A percentile compares a stretch with the other conserved stretches of the same genome.
Evolutionary conservation across 495 filamentous ascomycete genomes (phyloP).

Genomic region (Xylaria intraflava): DNA sequence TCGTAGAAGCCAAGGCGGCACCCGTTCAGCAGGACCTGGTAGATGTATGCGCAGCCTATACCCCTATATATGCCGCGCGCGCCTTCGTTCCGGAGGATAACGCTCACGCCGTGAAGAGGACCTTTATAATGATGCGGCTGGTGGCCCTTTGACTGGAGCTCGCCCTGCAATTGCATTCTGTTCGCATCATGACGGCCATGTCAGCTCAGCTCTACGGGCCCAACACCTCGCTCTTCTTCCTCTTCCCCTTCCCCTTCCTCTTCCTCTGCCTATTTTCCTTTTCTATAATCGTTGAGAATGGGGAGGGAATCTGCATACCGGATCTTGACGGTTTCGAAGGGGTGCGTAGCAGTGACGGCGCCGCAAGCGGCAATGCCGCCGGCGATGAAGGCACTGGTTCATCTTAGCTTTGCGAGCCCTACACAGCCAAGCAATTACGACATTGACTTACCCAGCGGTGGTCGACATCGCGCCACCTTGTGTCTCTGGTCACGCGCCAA

Average conservation of each 20-base stretch:
- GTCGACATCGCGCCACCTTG: conserved; percentile 36
- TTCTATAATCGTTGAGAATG: neutral
- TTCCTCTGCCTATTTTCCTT: too few relatives aligned
- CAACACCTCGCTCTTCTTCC: neutral
- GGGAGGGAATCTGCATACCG: conserved; percentile 46
- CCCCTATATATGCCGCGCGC: conserved; percentile 79
- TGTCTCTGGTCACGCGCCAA: conserved; percentile 12
- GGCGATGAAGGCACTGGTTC: conserved; percentile 67
- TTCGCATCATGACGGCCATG: conserved; percentile 6
- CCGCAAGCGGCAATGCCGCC: conserved; percentile 95
- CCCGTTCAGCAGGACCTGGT: conserved; percentile 94
- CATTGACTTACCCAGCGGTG: conserved; percentile 36
- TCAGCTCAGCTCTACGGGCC: conserved; percentile 10
- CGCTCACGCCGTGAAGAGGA: conserved; percentile 84
- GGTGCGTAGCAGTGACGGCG: conserved; percentile 94
- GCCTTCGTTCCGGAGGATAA: conserved; percentile 90
- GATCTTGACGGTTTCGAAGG: conserved; percentile 99
- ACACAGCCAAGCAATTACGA: neutral
- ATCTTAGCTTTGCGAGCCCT: conserved; percentile 7
- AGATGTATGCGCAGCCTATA: conserved; percentile 88
- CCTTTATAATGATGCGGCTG: conserved; percentile 83
- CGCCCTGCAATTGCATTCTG: conserved; percentile 92
- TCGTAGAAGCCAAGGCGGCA: conserved; percentile 98
- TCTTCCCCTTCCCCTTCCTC: too few relatives aligned
- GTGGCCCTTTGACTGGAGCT: conserved; percentile 78